Evolutionary conservation across 2,329 filamentous ascomycete species (phyloP), one percentile per base, ranked within the genome.

Genomic region (Bipolaris oryzae): DNA sequence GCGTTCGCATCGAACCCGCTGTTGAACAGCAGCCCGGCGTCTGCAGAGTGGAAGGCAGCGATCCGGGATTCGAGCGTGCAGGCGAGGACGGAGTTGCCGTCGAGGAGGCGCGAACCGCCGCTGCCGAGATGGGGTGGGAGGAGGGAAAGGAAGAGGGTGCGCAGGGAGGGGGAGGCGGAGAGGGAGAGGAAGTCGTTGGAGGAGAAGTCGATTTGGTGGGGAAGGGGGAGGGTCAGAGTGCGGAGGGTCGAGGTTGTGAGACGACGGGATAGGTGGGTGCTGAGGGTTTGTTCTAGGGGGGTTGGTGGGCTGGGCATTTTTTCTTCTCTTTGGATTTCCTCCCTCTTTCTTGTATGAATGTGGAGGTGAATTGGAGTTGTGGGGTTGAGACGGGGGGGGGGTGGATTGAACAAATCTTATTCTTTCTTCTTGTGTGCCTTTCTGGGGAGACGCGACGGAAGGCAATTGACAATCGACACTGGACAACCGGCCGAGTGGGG

Each of bases 181-280:
- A 89, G 76, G 0, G 85, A 87, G 10, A 89, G 80, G 58, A 88
- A 87, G 70, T 89, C 87, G 70, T 87, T 88, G 44, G 85, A 87
- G 1, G 84, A 87, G 66, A 89, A 88, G 73, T 89, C 87, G 21
- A 73, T 69, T 75, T 51, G 76, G 63, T 20, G 81, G 66, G 41
- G 63, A 49, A 55, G 60, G 43, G 56, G 56, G 7, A 71, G 31
- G 11, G 72, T 73, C 9, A 76, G 60, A 41, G 50, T 71, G 21
- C 74, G 72, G 7, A 76, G 66, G 5, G 68, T 75, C 7, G 69
- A 72, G 48, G 67, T 64, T 39, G 69, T 55, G 57, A 76, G 76
- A 53, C 82, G 76, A 16, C 71, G 73, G 16, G 76, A 66, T 15
- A 85, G 74, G 25, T 28, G 25, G 25, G 25, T 28, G 7, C 2